A percentile compares a stretch with the other conserved stretches of the same genome.
phyloP scores from a whole-genome alignment of 1,139 yeast species.

The Yamadazyma oceani region DNA sequence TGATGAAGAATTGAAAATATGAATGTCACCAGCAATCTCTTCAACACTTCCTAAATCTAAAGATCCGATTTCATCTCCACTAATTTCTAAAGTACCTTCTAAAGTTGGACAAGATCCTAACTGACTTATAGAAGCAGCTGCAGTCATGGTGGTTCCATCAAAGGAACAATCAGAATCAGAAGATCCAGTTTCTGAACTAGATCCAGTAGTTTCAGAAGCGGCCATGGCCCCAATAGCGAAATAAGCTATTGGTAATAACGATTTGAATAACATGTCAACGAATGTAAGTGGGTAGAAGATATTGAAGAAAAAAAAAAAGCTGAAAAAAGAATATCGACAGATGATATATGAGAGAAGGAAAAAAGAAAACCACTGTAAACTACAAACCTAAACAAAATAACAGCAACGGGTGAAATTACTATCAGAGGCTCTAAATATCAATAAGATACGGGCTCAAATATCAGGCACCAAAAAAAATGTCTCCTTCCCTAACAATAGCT shows the following conservation, averaged over 20 bases:
- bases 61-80: conserved; percentile 37
- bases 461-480: conserved; percentile 29
- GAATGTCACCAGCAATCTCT: conserved; percentile 36
- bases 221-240: conserved; percentile 13
- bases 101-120: conserved; percentile 44
- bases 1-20: conserved; percentile 43
- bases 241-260: conserved; percentile 18
- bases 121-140: conserved; percentile 34
- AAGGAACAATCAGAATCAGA: conserved; percentile 34
- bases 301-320: background rate
- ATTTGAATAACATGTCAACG: conserved; percentile 18
- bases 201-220: conserved; percentile 9
- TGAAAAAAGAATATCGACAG: background rate
- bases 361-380: too few relatives aligned
- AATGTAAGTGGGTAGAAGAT: conserved; percentile 1
- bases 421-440: too few relatives aligned
- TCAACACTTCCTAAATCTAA: conserved; percentile 36
- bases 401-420: too few relatives aligned
- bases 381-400: too few relatives aligned
- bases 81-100: conserved; percentile 40
- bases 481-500: too few relatives aligned
- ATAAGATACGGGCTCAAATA: background rate
- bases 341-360: background rate
- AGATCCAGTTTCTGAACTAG: conserved; percentile 10
- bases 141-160: conserved; percentile 39